Evolutionary conservation across 1,284 basidiomycete species (phyloP), one percentile per base, ranked within the genome.

Genomic region (Apiotrichum laibachii): DNA sequence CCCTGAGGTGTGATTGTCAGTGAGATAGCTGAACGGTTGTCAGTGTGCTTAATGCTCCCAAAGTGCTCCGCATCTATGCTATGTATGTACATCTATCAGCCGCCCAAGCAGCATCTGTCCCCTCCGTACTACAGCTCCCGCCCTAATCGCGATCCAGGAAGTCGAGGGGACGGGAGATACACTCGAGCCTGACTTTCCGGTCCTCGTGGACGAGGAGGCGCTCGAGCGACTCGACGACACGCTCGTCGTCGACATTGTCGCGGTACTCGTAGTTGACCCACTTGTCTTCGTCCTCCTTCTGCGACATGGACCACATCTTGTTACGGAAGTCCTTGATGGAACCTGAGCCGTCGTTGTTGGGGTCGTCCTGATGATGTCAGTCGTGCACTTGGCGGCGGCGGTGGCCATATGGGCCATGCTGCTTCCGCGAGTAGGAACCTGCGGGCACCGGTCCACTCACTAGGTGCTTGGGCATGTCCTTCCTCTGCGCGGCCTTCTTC

Each of bases 271-370:
- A 79, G 15, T 60, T 50, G 2, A 73, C 65, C 77, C 77, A 79
- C 34, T 59, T 59, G 64, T 79, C 77, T 39, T 72, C 72, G 11
- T 68, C 65, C 60, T 77, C 76, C 33, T 66, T 63, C 43, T 67
- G 59, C 2, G 66, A 60, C 61, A 66, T 67, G 33, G 66, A 60
- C 70, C 72, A 75, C 72, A 77, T 75, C 62, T 76, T 76, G 55
- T 72, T 70, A 44, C 77, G 65, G 61, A 79, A 77, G 60, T 77
- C 74, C 50, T 74, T 73, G 58, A 77, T 72, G 5, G 68, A 68
- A 10, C 77, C 77, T 21, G 66, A 68, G 11, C 76, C 77, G 59
- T 77, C 77, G 51, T 72, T 72, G 31, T 73, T 67, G 31, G 73
- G 70, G 55, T 75, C 72, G 54, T 74, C 68, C 55, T 57, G 57